Conservation (phyloP, 1,139 yeast species). For the Hansenula anomala region DNA sequence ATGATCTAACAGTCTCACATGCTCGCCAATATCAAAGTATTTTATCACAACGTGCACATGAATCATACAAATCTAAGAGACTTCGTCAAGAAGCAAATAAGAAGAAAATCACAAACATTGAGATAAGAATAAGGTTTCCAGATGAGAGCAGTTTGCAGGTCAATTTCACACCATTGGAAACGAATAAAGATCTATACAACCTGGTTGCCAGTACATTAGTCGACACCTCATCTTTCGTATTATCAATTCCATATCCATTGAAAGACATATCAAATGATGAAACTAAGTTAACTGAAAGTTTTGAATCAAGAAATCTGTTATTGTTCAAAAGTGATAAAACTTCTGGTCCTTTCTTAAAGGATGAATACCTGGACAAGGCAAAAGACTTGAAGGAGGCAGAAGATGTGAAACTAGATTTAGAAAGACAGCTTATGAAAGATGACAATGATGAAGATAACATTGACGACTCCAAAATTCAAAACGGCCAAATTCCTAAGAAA, state of each 20-base stretch:
- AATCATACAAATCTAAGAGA: conserved; percentile 26
- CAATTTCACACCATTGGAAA: conserved; percentile 34
- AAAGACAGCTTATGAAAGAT: conserved; percentile 24
- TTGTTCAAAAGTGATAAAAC: conserved; percentile 21
- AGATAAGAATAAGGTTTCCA: conserved; percentile 48
- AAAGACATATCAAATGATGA: conserved; percentile 23
- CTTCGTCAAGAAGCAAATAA: conserved; percentile 11
- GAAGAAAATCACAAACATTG: conserved; percentile 22
- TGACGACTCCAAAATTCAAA: conserved; percentile 8
- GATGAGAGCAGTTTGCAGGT: conserved; percentile 47
- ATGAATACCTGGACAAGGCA: conserved; percentile 29
- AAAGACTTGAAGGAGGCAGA: conserved; percentile 35
- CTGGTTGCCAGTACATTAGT: conserved; percentile 24
- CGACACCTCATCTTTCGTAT: conserved; percentile 31
- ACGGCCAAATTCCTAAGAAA: conserved; percentile 16
- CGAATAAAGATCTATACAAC: conserved; percentile 35
- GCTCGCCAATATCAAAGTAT: conserved; percentile 48
- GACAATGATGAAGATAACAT: background rate
- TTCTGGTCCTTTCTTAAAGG: conserved; percentile 22
- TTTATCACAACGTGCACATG: conserved; percentile 35
- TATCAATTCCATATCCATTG: conserved; percentile 40
- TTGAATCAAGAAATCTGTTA: conserved; percentile 29
- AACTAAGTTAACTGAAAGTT: conserved; percentile 17
- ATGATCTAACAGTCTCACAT: conserved; percentile 47
- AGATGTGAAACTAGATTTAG: conserved; percentile 31